Evolutionary conservation across 352 stramenopile species (phyloP).

Genomic region (Blastocystis sp.): DNA sequence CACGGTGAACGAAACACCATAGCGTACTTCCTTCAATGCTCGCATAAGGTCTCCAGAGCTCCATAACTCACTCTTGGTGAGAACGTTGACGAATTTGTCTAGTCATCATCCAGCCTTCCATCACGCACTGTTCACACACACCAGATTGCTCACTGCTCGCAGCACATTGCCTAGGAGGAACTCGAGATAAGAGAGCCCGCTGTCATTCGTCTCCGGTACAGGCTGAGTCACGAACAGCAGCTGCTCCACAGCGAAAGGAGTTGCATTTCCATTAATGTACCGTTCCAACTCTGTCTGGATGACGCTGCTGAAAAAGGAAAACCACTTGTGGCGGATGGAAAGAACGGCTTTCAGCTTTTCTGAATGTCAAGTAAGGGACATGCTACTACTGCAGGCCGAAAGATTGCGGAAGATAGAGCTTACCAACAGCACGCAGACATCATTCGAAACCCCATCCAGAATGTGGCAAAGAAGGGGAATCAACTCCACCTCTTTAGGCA

Average conservation of each 20-base stretch:
- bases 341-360: not conserved
- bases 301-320: not conserved
- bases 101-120: not conserved
- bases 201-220: not conserved
- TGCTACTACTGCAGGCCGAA: not conserved
- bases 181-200: not conserved
- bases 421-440: not conserved
- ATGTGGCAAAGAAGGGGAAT: not conserved
- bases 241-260: not conserved
- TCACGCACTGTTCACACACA: not conserved
- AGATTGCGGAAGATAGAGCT: not conserved
- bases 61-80: not conserved
- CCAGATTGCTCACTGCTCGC: not conserved
- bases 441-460: not conserved
- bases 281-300: not conserved
- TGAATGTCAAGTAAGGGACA: not conserved
- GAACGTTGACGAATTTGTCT: not conserved
- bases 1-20: not conserved
- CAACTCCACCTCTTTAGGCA: not conserved
- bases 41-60: not conserved
- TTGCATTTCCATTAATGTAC: not conserved
- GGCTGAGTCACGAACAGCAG: not conserved
- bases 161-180: not conserved
- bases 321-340: not conserved
- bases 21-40: not conserved